These are phyloP conservation scores for Hanseniaspora hatyaiensis DNA, from an alignment of 805 yeast species.

Conservation along the genomic window DNA sequence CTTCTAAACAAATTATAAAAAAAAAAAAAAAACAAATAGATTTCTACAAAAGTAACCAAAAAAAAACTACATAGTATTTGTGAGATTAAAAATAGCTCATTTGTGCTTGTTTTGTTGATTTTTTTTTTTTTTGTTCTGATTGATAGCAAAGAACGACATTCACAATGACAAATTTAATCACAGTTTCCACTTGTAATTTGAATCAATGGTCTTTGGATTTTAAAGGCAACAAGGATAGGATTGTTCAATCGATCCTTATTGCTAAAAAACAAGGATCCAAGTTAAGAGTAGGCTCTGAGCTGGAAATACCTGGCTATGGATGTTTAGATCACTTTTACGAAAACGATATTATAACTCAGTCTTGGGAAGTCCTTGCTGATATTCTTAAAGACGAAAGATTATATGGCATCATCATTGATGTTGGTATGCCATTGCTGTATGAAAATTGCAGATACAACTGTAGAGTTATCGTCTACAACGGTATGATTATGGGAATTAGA, in stretches of 20 bases:
- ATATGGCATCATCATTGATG: conserved; percentile 67
- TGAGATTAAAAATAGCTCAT: no score
- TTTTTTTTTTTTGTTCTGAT: no score
- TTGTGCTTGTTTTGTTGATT: no score
- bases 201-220: conserved; percentile 99
- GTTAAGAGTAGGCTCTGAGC: conserved; percentile 91
- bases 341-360: conserved; percentile 73
- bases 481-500: conserved; percentile 68
- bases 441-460: conserved; percentile 85
- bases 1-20: no score
- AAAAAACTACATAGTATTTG: no score
- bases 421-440: conserved; percentile 90
- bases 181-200: conserved; percentile 84
- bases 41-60: background rate
- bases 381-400: conserved; percentile 60
- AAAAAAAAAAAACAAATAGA: no score
- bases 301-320: conserved; percentile 90
- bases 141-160: no score
- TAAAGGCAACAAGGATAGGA: conserved; percentile 91
- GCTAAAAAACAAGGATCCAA: conserved; percentile 70
- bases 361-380: conserved; percentile 87
- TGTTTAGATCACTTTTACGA: conserved; percentile 90
- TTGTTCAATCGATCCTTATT: conserved; percentile 60
- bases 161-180: conserved; percentile 72
- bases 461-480: conserved; percentile 70